phyloP scores from a whole-genome alignment of 164 flowering plant genomes.

The Vitis labrusca region DNA sequence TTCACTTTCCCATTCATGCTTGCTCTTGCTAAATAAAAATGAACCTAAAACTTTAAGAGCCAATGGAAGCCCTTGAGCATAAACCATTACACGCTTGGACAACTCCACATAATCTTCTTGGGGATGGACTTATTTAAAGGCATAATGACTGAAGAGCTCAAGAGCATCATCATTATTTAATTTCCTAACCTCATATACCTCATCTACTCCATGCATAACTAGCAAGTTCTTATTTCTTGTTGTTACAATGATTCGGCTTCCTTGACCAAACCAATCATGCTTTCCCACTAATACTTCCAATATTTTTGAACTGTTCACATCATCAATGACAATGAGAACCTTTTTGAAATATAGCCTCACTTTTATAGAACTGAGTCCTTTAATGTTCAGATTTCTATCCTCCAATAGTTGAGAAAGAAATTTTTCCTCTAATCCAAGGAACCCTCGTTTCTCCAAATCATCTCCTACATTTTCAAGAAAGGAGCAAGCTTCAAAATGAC shows the following conservation, averaged over 20 bases:
- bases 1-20: background rate
- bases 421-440: no score
- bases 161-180: conserved; percentile 3
- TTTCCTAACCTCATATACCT: background rate
- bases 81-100: background rate
- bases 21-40: background rate
- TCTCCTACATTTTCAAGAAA: no score
- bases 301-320: background rate
- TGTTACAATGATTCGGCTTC: conserved; percentile 14
- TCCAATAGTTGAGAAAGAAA: no score
- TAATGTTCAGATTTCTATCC: no score
- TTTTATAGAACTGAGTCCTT: background rate
- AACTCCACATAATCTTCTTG: background rate
- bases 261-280: conserved; percentile 1
- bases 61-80: conserved; percentile 2
- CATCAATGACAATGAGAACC: conserved; percentile 15
- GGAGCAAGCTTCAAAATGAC: no score
- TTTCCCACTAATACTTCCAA: background rate
- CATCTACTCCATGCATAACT: background rate
- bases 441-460: no score
- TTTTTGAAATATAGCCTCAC: background rate
- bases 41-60: conserved; percentile 12
- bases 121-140: background rate
- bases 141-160: conserved; percentile 7
- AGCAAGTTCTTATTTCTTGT: conserved; percentile 2